phyloP scores from a whole-genome alignment of 306 rosid species.

The Sophora flavescens region DNA sequence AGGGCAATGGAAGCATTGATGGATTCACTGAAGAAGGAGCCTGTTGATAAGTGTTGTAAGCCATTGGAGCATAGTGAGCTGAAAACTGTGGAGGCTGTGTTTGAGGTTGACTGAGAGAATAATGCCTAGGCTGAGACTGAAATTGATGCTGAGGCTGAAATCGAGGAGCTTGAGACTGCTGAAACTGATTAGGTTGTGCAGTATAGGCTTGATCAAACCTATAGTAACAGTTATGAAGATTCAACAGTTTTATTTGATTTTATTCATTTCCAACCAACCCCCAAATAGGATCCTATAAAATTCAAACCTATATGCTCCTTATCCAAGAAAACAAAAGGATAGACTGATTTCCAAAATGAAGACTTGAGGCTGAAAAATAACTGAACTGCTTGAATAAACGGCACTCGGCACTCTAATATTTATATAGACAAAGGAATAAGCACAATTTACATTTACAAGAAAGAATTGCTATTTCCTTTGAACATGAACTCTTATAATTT shows the following conservation, averaged over 20 bases:
- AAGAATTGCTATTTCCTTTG: background rate
- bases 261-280: slow-evolving; percentile 30
- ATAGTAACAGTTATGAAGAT: too few species aligned
- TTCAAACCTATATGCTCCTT: slow-evolving; percentile 33
- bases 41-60: too few species aligned
- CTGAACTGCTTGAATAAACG: background rate
- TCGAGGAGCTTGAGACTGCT: too few species aligned
- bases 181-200: too few species aligned
- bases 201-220: too few species aligned
- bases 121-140: too few species aligned
- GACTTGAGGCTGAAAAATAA: background rate
- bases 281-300: slow-evolving; percentile 4
- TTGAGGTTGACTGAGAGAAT: too few species aligned
- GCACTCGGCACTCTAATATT: background rate
- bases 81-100: too few species aligned
- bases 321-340: slow-evolving; percentile 34
- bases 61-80: too few species aligned
- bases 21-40: too few species aligned
- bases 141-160: too few species aligned
- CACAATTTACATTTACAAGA: background rate
- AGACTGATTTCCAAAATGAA: slow-evolving; percentile 31
- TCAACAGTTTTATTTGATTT: slow-evolving; percentile 27
- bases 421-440: background rate
- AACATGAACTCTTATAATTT: background rate
- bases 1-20: too few species aligned